Conservation (phyloP, 1,139 yeast genomes). For the Saccharomyces hybrid region DNA sequence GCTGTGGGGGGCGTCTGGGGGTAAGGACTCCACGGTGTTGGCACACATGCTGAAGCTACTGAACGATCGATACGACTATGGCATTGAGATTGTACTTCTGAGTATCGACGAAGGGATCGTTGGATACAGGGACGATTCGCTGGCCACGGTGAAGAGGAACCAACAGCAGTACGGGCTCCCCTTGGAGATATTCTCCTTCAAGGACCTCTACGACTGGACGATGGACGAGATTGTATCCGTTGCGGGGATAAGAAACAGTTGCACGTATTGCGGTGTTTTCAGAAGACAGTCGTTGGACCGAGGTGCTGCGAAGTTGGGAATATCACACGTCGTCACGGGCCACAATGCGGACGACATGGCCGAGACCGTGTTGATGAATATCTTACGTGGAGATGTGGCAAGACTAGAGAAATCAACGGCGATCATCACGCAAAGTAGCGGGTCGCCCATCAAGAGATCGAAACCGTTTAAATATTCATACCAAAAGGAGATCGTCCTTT, state of each 20-base stretch:
- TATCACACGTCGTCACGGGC: conserved; percentile 91
- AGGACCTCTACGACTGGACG: conserved; percentile 88
- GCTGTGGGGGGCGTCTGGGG: conserved; percentile 99
- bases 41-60: conserved; percentile 82
- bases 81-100: conserved; percentile 68
- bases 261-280: conserved; percentile 97
- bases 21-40: conserved; percentile 92
- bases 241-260: conserved; percentile 88
- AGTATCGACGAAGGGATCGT: conserved; percentile 95
- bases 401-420: conserved; percentile 85
- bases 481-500: conserved; percentile 93
- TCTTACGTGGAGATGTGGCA: conserved; percentile 92
- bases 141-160: conserved; percentile 93
- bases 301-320: conserved; percentile 85
- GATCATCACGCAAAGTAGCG: conserved; percentile 71
- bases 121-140: conserved; percentile 93
- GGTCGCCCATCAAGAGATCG: conserved; percentile 79
- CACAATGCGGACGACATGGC: conserved; percentile 99
- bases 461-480: conserved; percentile 94
- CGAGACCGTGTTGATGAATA: conserved; percentile 92
- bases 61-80: conserved; percentile 83
- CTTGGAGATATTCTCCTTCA: conserved; percentile 80
- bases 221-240: conserved; percentile 97
- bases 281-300: conserved; percentile 94
- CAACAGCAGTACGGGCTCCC: conserved; percentile 84